phyloP scores from a whole-genome alignment of 495 filamentous ascomycete genomes.

The Trichocladium antarcticum region DNA sequence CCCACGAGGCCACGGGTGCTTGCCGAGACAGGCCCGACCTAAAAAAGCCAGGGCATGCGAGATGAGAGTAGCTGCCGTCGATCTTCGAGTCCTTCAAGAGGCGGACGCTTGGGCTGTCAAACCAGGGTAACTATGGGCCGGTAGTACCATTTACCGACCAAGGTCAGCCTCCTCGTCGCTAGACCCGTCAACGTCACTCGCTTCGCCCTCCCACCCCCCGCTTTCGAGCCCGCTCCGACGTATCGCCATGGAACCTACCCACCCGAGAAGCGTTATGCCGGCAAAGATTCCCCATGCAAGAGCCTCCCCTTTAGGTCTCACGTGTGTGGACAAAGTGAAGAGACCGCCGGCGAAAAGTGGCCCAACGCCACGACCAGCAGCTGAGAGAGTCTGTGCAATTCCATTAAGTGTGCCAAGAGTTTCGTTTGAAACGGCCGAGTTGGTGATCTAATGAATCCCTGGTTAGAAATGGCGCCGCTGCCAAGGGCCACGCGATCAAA shows the following conservation, averaged over 20 bases:
- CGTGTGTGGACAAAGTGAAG: constrained; percentile 58
- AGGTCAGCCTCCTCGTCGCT: background rate
- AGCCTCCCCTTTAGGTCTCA: constrained; percentile 71
- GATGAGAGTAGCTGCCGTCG: no score
- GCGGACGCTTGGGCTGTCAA: no score
- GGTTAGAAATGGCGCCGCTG: background rate
- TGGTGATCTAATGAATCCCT: constrained; percentile 66
- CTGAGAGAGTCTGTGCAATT: constrained; percentile 86
- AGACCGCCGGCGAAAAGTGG: constrained; percentile 79
- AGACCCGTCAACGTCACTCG: background rate
- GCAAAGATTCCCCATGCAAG: constrained; percentile 77
- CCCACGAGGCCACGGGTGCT: no score
- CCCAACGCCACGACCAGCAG: constrained; percentile 77
- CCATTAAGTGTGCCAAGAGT: constrained; percentile 87
- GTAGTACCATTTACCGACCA: no score
- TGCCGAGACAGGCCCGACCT: no score
- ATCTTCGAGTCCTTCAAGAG: no score
- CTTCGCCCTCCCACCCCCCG: constrained; percentile 31
- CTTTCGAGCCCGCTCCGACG: constrained; percentile 49
- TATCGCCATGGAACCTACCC: constrained; percentile 64
- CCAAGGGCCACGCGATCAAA: no score
- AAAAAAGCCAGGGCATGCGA: no score
- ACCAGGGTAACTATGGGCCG: no score
- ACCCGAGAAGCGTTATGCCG: constrained; percentile 63
- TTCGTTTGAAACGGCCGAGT: constrained; percentile 74